These are phyloP conservation scores for Colletotrichum echinochloae DNA, from an alignment of 2,329 filamentous ascomycete species.

Conservation along the genomic window DNA sequence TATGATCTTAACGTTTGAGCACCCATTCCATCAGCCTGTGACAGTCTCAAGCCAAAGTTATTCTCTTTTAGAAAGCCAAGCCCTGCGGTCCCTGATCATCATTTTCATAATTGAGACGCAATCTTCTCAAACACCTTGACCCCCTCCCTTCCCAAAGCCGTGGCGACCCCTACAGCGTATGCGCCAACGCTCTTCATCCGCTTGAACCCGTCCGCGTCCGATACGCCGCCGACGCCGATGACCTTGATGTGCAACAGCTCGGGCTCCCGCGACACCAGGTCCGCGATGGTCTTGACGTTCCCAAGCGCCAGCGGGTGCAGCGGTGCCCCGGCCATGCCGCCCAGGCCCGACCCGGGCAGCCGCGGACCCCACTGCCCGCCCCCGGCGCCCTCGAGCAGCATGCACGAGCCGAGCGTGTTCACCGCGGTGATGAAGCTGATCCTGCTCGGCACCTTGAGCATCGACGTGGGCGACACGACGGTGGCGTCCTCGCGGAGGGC, in stretches of 20 bases:
- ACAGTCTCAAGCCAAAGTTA: background rate
- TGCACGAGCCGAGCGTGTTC: constrained; percentile 77
- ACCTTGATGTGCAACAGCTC: constrained; percentile 67
- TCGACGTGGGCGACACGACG: constrained; percentile 25
- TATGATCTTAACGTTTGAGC: background rate
- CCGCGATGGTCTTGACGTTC: constrained; percentile 77
- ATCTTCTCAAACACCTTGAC: constrained; percentile 73
- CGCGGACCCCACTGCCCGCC: constrained; percentile 42
- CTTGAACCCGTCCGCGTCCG: constrained; percentile 69
- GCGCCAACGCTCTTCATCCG: constrained; percentile 78
- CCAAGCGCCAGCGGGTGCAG: constrained; percentile 80
- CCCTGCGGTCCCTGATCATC: background rate
- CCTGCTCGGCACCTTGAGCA: constrained; percentile 37
- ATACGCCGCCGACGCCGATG: constrained; percentile 80
- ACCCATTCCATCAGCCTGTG: background rate
- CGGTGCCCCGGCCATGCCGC: constrained; percentile 78
- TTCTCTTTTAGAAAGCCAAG: background rate
- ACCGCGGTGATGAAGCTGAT: constrained; percentile 79
- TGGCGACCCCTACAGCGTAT: constrained; percentile 74
- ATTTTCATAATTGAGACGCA: constrained; percentile 27
- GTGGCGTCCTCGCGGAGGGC: constrained; percentile 55
- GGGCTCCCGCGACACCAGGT: constrained; percentile 64
- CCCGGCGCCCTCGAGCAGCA: constrained; percentile 61
- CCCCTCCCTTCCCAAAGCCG: constrained; percentile 74
- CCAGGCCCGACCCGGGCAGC: constrained; percentile 69